Evolutionary conservation across 2,329 filamentous ascomycete species (phyloP).

Genomic region (Cladosporium sp.): DNA sequence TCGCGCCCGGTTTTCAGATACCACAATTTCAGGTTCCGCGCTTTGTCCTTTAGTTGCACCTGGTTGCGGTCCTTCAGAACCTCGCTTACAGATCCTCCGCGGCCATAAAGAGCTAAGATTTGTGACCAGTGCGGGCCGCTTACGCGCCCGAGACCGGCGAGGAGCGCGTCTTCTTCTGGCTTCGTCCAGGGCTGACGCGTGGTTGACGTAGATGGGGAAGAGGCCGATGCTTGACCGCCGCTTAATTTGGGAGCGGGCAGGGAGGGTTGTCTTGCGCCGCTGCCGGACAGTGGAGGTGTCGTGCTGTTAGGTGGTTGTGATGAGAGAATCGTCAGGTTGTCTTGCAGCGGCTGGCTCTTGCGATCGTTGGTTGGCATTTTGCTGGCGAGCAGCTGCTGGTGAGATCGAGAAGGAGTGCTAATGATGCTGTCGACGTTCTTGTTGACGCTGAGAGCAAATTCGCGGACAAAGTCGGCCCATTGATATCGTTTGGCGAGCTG

Average conservation of each 20-base stretch:
- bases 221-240: slow-evolving; percentile 16
- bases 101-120: slow-evolving; percentile 78
- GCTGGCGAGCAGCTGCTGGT: slow-evolving; percentile 13
- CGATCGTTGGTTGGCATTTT: background rate
- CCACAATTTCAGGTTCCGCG: slow-evolving; percentile 82
- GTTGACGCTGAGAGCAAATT: slow-evolving; percentile 55
- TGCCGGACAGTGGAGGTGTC: slow-evolving; percentile 20
- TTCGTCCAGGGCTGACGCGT: slow-evolving; percentile 74
- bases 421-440: slow-evolving; percentile 51
- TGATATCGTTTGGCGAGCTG: slow-evolving; percentile 56
- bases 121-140: slow-evolving; percentile 93
- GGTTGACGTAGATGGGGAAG: slow-evolving; percentile 18
- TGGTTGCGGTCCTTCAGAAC: slow-evolving; percentile 85
- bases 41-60: slow-evolving; percentile 90
- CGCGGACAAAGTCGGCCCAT: slow-evolving; percentile 60
- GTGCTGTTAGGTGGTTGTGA: slow-evolving; percentile 22
- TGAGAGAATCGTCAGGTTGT: slow-evolving; percentile 21
- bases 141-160: slow-evolving; percentile 82
- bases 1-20: slow-evolving; percentile 89
- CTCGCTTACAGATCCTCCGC: slow-evolving; percentile 73
- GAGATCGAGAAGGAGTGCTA: slow-evolving; percentile 28
- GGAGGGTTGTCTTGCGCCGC: slow-evolving; percentile 7
- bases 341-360: background rate
- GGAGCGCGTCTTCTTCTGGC: slow-evolving; percentile 84
- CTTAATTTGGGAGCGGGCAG: slow-evolving; percentile 16